phyloP scores from a whole-genome alignment of 495 filamentous ascomycete species.

The Trichoderma virens region DNA sequence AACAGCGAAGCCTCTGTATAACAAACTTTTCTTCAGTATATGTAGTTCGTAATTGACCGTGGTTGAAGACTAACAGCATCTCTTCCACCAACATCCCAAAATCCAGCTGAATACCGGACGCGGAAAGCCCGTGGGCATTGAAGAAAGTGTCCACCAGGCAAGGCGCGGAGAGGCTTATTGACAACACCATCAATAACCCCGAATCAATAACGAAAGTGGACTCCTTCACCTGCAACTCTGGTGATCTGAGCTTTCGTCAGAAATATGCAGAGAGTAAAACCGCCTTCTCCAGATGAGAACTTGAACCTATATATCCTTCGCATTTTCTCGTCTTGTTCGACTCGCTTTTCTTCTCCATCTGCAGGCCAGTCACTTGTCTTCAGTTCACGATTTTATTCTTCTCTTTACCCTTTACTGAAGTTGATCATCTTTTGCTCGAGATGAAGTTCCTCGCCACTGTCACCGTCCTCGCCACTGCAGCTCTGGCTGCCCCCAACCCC shows the following conservation, averaged over 20 bases:
- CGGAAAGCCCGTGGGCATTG: neutral
- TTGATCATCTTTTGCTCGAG: neutral
- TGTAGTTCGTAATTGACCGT: no score
- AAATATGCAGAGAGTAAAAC: neutral
- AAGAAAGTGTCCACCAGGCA: neutral
- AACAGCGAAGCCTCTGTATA: neutral
- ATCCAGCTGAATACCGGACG: neutral
- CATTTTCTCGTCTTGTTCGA: neutral
- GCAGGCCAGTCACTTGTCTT: neutral
- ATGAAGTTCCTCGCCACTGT: slow-evolving; percentile 10
- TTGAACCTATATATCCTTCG: neutral
- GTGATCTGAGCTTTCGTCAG: neutral
- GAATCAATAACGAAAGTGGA: neutral
- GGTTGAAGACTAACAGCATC: neutral
- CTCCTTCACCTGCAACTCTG: neutral
- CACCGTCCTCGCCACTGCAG: slow-evolving; percentile 4
- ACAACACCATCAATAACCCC: neutral
- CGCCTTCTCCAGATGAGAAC: neutral
- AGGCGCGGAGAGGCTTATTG: neutral
- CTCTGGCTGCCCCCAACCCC: slow-evolving; percentile 10
- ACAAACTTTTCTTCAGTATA: neutral
- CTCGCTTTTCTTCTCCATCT: neutral
- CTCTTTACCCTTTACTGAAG: neutral
- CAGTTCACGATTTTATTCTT: no score
- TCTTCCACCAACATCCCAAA: neutral